phyloP scores from a whole-genome alignment of 352 stramenopile species.

The Phytopythium chamaehyphon region DNA sequence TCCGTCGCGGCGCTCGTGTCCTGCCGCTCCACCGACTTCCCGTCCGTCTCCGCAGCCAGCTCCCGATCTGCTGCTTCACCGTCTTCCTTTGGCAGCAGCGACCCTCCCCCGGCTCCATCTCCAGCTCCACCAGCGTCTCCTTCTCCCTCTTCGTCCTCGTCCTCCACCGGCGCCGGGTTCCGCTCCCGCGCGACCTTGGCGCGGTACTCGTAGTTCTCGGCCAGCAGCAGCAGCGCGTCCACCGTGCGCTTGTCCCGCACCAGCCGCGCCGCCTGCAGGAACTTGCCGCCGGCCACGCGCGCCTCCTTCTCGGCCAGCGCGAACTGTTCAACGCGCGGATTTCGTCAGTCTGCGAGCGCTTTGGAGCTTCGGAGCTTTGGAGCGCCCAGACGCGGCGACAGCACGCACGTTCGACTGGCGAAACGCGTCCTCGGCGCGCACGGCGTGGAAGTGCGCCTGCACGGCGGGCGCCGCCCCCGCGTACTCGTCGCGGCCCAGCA shows the following conservation, averaged over 20 bases:
- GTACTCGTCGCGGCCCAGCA: conserved; percentile 68
- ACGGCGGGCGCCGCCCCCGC: conserved; percentile 65
- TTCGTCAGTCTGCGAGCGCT: not conserved
- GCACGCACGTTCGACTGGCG: conserved; percentile 48
- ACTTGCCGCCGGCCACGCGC: conserved; percentile 63
- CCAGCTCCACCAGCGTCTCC: not conserved
- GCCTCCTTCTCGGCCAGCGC: conserved; percentile 57
- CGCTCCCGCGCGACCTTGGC: conserved; percentile 51
- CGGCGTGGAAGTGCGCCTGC: conserved; percentile 78
- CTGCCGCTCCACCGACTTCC: not conserved
- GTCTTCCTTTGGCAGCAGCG: no score
- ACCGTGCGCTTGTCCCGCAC: conserved; percentile 66
- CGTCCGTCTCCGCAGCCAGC: no score
- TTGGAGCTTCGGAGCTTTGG: conserved; percentile 2
- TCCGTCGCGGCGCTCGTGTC: conserved; percentile 43
- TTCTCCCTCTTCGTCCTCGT: conserved; percentile 2
- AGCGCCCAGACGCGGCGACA: not conserved
- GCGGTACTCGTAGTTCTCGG: conserved; percentile 78
- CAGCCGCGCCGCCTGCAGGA: conserved; percentile 50
- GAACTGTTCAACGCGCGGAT: no score
- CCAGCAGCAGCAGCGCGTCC: conserved; percentile 61
- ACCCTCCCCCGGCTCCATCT: not conserved
- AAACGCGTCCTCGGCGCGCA: conserved; percentile 62
- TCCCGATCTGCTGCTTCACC: not conserved
- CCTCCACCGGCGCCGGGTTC: conserved; percentile 21